Percentiles rank a stretch among this genome's conserved stretches.
phyloP scores from a whole-genome alignment of 2,329 filamentous ascomycete genomes.

The Colletotrichum sp. region DNA sequence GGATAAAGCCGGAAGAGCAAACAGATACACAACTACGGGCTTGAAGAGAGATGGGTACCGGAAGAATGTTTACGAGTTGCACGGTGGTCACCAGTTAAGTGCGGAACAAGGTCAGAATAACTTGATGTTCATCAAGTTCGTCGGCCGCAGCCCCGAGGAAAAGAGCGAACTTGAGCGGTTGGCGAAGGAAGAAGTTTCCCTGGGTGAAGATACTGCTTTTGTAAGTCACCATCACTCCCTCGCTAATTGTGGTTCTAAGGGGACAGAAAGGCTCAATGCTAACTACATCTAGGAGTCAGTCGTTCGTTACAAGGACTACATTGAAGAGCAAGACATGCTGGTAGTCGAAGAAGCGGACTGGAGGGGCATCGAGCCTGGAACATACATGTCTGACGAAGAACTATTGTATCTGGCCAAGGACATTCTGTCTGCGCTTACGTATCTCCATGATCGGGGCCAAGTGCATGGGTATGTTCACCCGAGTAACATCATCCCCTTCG shows the following conservation, averaged over 20 bases:
- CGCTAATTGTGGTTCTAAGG: neutral
- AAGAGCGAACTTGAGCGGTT: neutral
- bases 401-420: neutral
- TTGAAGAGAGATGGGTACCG: neutral
- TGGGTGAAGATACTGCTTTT: neutral
- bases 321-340: neutral
- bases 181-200: neutral
- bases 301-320: neutral
- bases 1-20: neutral
- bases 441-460: neutral
- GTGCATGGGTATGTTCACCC: neutral
- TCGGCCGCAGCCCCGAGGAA: neutral
- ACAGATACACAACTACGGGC: neutral
- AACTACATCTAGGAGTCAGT: neutral
- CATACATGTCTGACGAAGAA: neutral
- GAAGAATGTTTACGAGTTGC: neutral
- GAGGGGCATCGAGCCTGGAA: neutral
- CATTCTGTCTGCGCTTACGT: neutral
- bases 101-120: neutral
- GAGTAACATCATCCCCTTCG: neutral
- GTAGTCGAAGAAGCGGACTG: neutral
- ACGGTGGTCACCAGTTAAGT: neutral
- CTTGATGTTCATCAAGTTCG: neutral
- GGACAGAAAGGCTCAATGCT: neutral
- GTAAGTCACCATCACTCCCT: neutral